phyloP scores from a whole-genome alignment of 2,329 filamentous ascomycete species.

The Acephala macrosclerotiorum region DNA sequence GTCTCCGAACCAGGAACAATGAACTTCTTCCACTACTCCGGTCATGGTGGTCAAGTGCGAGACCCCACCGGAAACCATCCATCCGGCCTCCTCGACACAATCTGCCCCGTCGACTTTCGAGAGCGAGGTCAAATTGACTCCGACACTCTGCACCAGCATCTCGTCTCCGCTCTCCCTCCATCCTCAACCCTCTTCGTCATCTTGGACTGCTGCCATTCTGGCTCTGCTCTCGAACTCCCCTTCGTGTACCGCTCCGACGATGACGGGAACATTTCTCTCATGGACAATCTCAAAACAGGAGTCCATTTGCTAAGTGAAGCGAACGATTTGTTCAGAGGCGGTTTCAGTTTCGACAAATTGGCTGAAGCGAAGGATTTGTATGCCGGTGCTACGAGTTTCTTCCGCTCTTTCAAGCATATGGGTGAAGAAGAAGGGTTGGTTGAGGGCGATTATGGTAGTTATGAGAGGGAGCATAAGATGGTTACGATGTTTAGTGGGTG shows the following conservation, averaged over 20 bases:
- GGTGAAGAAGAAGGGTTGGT: slow-evolving; percentile 53
- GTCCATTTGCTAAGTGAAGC: slow-evolving; percentile 58
- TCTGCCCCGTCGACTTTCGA: slow-evolving; percentile 61
- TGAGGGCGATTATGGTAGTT: slow-evolving; percentile 51
- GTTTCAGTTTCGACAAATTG: slow-evolving; percentile 53
- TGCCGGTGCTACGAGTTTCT: slow-evolving; percentile 61
- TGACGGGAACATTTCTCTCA: slow-evolving; percentile 61
- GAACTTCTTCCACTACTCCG: slow-evolving; percentile 65
- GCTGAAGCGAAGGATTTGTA: slow-evolving; percentile 59
- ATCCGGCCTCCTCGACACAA: slow-evolving; percentile 56
- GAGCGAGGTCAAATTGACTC: slow-evolving; percentile 60
- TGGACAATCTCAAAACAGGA: slow-evolving; percentile 62
- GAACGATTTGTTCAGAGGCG: slow-evolving; percentile 55
- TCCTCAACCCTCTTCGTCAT: slow-evolving; percentile 60
- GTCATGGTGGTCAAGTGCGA: slow-evolving; percentile 62
- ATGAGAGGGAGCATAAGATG: slow-evolving; percentile 48
- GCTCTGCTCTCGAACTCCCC: slow-evolving; percentile 64
- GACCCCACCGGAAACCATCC: slow-evolving; percentile 50
- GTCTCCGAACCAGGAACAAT: slow-evolving; percentile 58
- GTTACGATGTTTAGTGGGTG: slow-evolving; percentile 52
- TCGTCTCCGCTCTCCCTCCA: slow-evolving; percentile 59
- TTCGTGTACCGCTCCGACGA: slow-evolving; percentile 63
- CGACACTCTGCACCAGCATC: slow-evolving; percentile 57
- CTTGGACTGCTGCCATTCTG: slow-evolving; percentile 69
- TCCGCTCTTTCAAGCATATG: slow-evolving; percentile 57